Percentiles rank a stretch among this genome's conserved stretches.
Conservation (phyloP, 208 protist genomes). For the Phytomonas sp. region DNA sequence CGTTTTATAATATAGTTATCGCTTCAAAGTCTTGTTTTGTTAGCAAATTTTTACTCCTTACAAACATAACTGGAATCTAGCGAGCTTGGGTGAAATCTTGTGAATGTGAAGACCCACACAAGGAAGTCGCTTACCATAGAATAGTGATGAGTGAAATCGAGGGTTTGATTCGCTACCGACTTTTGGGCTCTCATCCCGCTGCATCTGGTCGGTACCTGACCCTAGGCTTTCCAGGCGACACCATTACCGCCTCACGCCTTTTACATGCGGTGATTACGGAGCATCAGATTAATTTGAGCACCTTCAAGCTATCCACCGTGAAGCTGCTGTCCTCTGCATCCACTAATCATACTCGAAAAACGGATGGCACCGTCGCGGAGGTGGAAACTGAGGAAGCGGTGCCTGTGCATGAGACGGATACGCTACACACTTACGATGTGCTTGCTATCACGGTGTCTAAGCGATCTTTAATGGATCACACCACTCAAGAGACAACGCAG, state of each 20-base stretch:
- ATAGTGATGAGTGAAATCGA: constrained; percentile 19
- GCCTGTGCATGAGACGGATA: constrained; percentile 13
- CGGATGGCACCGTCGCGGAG: neutral
- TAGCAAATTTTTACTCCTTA: no score
- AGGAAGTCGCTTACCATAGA: constrained; percentile 6
- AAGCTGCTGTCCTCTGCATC: neutral
- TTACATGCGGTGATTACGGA: constrained; percentile 46
- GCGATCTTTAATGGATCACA: constrained; percentile 52
- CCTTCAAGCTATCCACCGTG: constrained; percentile 53
- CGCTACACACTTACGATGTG: constrained; percentile 61
- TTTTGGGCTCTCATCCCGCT: constrained; percentile 69
- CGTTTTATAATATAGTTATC: no score
- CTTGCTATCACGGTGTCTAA: constrained; percentile 52
- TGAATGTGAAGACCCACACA: neutral
- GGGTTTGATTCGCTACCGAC: constrained; percentile 66
- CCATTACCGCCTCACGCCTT: constrained; percentile 26
- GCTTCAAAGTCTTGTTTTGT: no score
- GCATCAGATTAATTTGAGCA: constrained; percentile 66
- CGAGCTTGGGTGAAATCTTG: neutral
- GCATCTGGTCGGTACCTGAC: constrained; percentile 62
- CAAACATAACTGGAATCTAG: no score
- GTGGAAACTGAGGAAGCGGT: constrained; percentile 4
- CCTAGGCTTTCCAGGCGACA: constrained; percentile 53
- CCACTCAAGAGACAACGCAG: constrained; percentile 17
- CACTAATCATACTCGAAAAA: neutral